Base-by-base conservation (phyloP, 2,329 filamentous ascomycete genomes). In the Diaporthe citrichinensis region DNA sequence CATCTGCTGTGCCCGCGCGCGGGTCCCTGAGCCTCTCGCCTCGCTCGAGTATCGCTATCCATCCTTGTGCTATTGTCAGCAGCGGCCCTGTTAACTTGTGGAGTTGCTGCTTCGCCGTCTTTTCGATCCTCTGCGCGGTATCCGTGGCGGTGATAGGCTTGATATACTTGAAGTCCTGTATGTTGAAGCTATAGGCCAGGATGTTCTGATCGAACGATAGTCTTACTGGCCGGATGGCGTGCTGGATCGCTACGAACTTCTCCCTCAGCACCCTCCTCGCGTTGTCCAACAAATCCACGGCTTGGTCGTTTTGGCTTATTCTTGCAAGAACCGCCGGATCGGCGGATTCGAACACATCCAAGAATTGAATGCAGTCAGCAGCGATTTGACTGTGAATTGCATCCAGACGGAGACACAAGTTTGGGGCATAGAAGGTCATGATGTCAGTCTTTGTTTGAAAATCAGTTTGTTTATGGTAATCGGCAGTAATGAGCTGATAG, bases 61-160 rank as follows among this genome's bases (percentile, higher is more conserved):
- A 76, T 12, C 74, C 58, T 31, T 75, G 67, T 1, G 69, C 75
- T 34, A 72, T 25, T 0, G 17, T 68, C 75, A 58, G 3, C 28
- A 62, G 1, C 23, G 44, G 25, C 36, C 75, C 41, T 1, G 34
- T 6, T 15, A 76, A 25, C 1, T 2, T n/a, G 4, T 7, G 10
- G 12, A 74, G 53, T 46, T 76, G 67, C 14, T 39, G 57, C 73
- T 20, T 44, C 12, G 73, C 73, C 36, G 53, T 69, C 8, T 10
- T 57, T 6, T 69, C 41, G 44, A 76, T 62, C 15, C 73, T 61
- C 39, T 31, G 39, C 23, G 74, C 58, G 17, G 65, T 31, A 3
- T 68, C 44, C 31, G 20, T 8, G n/a, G 31, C 72, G 20, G 12
- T 36, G 10, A 20, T 9, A 9, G 58, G 61, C 31, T 28, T 39